Base-by-base conservation (phyloP, 208 protist species). In the Naegleria gruberi region DNA sequence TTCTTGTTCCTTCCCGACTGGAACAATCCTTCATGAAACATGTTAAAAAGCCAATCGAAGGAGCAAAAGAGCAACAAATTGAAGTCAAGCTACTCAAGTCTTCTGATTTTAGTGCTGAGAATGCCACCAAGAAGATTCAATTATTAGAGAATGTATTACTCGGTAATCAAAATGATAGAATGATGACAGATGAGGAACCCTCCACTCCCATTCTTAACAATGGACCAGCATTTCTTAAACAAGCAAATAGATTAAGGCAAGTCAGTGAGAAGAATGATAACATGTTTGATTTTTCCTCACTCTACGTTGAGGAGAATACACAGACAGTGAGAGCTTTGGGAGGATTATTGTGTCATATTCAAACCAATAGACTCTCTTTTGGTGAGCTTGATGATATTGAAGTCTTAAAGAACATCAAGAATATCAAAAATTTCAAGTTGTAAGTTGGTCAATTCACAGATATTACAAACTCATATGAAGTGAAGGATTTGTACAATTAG, bases 401-500 rank as follows among this genome's bases (percentile, higher is more conserved):
- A 19, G 19, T 55, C 5, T 65, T 88, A 12, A 43, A 47, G 45
- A 43, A n/a, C 19, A 88, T 88, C 12, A 88, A 40, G 19, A 65
- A 4, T 10, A 42, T 88, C 15, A 43, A 6, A 4, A n/a, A 41
- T 42, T 30, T 88, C 7, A n/a, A 41, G 19, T 88, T 88, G 84
- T 88, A 88, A 42, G 84, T 65, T 34, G 8, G 4, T 34, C 26
- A 51, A 19, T 45, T 7, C 4, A 17, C 5, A 34, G 17, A 6
- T 86, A n/a, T 37, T 34, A 86, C 42, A 51, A 51, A 10, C 19
- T 43, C 7, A 41, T 34, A 12, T 3, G 4, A 42, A n/a, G 81
- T 45, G 43, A 51, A n/a, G 84, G 84, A 43, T 88, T 88, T 88
- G 15, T 88, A 30, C 84, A 88, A 41, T 26, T 88, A n/a, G 84